phyloP scores from a whole-genome alignment of 2,329 filamentous ascomycete genomes.

The Trichophyton equinum region DNA sequence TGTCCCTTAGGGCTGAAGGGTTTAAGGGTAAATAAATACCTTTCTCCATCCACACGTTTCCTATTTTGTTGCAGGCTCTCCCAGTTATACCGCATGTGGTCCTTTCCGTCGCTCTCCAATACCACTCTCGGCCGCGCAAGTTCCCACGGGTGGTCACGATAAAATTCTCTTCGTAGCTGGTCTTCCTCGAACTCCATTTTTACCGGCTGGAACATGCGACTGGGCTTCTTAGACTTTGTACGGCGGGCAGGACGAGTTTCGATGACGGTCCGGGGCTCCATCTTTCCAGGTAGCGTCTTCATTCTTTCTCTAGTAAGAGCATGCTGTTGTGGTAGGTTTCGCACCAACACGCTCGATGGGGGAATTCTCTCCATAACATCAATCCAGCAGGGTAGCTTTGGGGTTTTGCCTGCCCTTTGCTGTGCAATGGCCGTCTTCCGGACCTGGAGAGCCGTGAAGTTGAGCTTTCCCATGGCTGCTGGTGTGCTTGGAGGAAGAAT shows the following conservation, averaged over 20 bases:
- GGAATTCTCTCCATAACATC: constrained; percentile 45
- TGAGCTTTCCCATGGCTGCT: constrained; percentile 33
- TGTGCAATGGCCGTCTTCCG: constrained; percentile 32
- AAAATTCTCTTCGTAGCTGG: constrained; percentile 66
- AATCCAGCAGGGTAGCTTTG: constrained; percentile 41
- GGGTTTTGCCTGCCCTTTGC: constrained; percentile 25
- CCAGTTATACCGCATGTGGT: constrained; percentile 68
- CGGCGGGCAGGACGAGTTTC: constrained; percentile 24
- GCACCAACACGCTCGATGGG: constrained; percentile 47
- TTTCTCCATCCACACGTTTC: constrained; percentile 70
- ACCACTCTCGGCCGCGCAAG: constrained; percentile 76
- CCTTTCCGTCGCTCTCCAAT: constrained; percentile 73
- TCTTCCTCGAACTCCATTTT: constrained; percentile 74
- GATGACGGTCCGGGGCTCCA: constrained; percentile 25
- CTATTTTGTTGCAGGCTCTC: constrained; percentile 61
- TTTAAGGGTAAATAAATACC: constrained; percentile 38
- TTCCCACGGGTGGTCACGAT: constrained; percentile 93
- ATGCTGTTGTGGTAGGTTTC: constrained; percentile 41
- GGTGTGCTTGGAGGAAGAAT: too few relatives aligned
- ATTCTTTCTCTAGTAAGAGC: constrained; percentile 28
- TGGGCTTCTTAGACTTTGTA: constrained; percentile 49
- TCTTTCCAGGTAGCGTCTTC: constrained; percentile 12
- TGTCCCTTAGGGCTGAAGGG: not conserved
- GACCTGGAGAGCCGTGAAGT: constrained; percentile 35
- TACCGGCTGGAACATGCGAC: constrained; percentile 68